Percentiles rank a stretch among this genome's conserved stretches.
These are phyloP conservation scores for Fusarium sp. DNA, from an alignment of 2,329 filamentous ascomycete species.

Conservation along the genomic window DNA sequence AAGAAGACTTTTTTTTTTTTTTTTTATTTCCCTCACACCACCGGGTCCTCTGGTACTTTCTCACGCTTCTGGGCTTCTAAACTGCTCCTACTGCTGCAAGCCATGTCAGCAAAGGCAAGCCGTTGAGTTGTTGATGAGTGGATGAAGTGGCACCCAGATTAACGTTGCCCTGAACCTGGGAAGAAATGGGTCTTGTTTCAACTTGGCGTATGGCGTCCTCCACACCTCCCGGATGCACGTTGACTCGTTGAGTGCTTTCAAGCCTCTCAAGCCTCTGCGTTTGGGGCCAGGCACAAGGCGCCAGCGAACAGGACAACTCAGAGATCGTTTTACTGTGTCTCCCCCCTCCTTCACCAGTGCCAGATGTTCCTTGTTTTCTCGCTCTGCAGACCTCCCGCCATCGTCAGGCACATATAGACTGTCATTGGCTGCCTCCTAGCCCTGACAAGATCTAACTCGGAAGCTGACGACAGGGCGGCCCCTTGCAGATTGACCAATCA, in stretches of 20 bases:
- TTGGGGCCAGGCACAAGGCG: constrained; percentile 31
- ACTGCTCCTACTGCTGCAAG: constrained; percentile 21
- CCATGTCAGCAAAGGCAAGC: constrained; percentile 6
- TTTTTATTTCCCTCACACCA: constrained; percentile 31
- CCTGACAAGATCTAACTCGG: constrained; percentile 39
- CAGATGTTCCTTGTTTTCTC: constrained; percentile 14
- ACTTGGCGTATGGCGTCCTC: constrained; percentile 28
- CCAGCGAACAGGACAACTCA: constrained; percentile 21
- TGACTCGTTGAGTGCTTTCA: constrained; percentile 24
- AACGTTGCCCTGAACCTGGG: constrained; percentile 21
- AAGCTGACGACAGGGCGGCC: constrained; percentile 35
- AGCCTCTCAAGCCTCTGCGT: constrained; percentile 30
- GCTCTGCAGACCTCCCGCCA: constrained; percentile 21
- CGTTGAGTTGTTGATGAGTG: constrained; percentile 17
- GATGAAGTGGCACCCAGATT: constrained; percentile 27
- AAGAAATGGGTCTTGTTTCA: constrained; percentile 35
- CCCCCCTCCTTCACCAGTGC: constrained; percentile 2
- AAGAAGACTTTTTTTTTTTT: constrained; percentile 30
- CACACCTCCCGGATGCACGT: constrained; percentile 29
- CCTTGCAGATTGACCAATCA: constrained; percentile 42
- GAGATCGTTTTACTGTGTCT: constrained; percentile 14
- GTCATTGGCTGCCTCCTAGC: constrained; percentile 42
- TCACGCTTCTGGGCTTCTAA: neutral
- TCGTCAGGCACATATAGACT: constrained; percentile 19
- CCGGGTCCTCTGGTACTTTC: constrained; percentile 16